Percentiles rank a stretch among this genome's conserved stretches.
These are phyloP conservation scores for Arthonia radiata DNA, from an alignment of 495 filamentous ascomycete species.

Conservation along the genomic window DNA sequence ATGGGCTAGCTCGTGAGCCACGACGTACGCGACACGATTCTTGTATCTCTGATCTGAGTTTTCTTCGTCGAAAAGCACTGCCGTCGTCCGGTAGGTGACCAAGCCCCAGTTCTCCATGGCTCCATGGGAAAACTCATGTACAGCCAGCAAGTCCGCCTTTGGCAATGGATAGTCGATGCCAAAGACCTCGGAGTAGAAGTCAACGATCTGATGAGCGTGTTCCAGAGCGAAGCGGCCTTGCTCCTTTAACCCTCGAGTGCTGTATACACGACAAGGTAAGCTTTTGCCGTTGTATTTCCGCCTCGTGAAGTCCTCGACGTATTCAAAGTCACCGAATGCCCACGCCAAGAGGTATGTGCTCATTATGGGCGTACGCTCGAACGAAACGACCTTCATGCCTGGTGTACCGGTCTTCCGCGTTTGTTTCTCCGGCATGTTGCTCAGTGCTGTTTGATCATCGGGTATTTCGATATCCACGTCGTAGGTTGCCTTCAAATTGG, in stretches of 20 bases:
- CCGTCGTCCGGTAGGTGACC: constrained; percentile 78
- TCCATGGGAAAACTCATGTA: constrained; percentile 76
- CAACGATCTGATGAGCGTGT: constrained; percentile 68
- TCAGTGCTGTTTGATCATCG: constrained; percentile 60
- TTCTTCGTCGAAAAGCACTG: constrained; percentile 77
- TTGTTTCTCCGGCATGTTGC: constrained; percentile 76
- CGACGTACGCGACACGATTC: constrained; percentile 81
- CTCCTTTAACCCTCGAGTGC: too few species aligned
- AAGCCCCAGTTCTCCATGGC: constrained; percentile 79
- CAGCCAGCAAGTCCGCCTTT: constrained; percentile 82
- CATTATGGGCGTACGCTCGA: constrained; percentile 77
- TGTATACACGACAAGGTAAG: too few species aligned
- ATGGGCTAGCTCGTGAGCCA: constrained; percentile 84
- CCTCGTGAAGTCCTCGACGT: constrained; percentile 70
- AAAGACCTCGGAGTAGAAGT: constrained; percentile 87
- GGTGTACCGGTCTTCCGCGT: constrained; percentile 29
- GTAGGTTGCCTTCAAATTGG: constrained; percentile 86
- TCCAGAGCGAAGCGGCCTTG: constrained; percentile 70
- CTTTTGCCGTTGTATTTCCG: too few species aligned
- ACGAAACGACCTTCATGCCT: constrained; percentile 54
- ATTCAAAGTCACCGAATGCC: constrained; percentile 93
- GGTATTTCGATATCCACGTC: constrained; percentile 83
- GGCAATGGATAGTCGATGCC: constrained; percentile 86
- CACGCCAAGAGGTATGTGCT: constrained; percentile 86
- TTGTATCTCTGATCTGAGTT: constrained; percentile 69